These are phyloP conservation scores for Clonostachys sp. DNA, from an alignment of 2,329 filamentous ascomycete genomes.

Conservation along the genomic window DNA sequence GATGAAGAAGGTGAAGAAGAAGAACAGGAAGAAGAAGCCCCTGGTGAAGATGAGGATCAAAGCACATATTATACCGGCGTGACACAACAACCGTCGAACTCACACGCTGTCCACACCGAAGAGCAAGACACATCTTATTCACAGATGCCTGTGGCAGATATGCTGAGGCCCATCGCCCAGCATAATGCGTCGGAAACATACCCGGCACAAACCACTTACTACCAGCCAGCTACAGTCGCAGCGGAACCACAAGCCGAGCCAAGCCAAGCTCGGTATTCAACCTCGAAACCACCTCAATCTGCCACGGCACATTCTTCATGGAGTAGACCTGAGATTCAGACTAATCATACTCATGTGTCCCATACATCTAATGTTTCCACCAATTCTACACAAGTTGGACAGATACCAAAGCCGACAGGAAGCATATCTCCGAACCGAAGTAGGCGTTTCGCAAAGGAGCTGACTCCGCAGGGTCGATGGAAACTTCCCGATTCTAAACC, in stretches of 20 bases:
- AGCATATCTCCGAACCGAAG: background rate
- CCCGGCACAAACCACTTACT: no score
- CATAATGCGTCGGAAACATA: no score
- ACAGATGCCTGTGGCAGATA: conserved; percentile 6
- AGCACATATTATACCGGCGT: background rate
- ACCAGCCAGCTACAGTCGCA: conserved; percentile 1
- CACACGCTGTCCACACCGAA: background rate
- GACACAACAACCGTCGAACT: background rate
- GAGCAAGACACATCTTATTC: conserved; percentile 1
- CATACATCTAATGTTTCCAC: background rate
- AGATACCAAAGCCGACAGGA: background rate
- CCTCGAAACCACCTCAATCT: background rate
- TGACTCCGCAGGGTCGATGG: no score
- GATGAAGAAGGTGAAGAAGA: conserved; percentile 7
- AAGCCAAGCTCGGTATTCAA: background rate
- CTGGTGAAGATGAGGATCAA: conserved; percentile 1
- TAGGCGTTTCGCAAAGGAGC: background rate
- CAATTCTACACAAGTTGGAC: background rate
- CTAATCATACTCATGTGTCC: background rate
- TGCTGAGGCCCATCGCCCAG: conserved; percentile 3
- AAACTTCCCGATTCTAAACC: conserved; percentile 1
- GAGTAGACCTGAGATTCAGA: background rate
- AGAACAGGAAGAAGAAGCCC: conserved; percentile 8
- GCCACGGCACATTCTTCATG: background rate
- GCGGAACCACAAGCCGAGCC: background rate